Evolutionary conservation across 2,329 filamentous ascomycete genomes (phyloP), one percentile per base, ranked within the genome.

Genomic region (Atkinsonella texensis): DNA sequence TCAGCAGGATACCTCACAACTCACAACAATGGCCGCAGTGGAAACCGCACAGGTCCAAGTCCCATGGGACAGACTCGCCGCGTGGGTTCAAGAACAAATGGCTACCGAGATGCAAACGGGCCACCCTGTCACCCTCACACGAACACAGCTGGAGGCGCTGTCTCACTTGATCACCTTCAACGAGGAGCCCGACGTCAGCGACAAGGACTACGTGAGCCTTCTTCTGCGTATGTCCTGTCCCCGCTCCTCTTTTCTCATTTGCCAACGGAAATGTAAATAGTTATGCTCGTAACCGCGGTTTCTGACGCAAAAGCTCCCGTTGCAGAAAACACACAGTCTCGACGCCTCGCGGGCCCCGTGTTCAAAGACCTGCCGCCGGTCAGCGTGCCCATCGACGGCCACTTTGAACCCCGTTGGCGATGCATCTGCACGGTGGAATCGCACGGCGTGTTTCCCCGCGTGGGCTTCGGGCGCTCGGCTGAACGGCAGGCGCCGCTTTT

Each of bases 21-120:
- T 6, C n/a, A 13, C 17, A 43, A 18, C n/a, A 33, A 53, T 54
- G 52, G 18, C 46, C 17, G 18, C 20, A 40, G 40, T 11, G 8
- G 46, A 51, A 6, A 12, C 45, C 28, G 13, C 15, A 17, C 18
- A 31, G 17, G 32, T 57, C 12, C 43, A 54, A 40, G 57, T 66
- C 15, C 57, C 65, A 15, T 72, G 66, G 63, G 54, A 56, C n/a
- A 60, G 59, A 17, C 57, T 74, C 49, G 67, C 66, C 48, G 59
- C 57, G 15, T 75, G 69, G 69, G 63, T 73, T 50, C 64, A 66
- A 23, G 45, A 62, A 18, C 70, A 75, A 48, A 70, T 72, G 51
- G 59, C 60, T 2, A 60, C 59, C 43, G 67, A 71, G 58, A 56
- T 52, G 10, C 38, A 56, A 7, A 54, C 63, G 38, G 62, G 61